phyloP scores from a whole-genome alignment of 2,329 filamentous ascomycete genomes.

The Fusarium sp. region DNA sequence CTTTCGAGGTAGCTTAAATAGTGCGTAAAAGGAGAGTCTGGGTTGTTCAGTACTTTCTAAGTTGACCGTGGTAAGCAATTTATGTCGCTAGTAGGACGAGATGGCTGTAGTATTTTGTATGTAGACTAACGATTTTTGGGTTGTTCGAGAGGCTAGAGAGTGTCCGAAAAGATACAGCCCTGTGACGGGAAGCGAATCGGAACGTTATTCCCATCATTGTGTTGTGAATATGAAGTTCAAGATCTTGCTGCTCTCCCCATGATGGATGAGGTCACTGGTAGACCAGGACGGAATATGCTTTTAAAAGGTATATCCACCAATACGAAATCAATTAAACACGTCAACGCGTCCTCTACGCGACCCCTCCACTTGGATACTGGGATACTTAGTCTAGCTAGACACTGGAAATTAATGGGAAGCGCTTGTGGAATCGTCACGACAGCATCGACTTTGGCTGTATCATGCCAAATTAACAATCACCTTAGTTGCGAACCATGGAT shows the following conservation, averaged over 20 bases:
- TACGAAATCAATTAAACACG: conserved; percentile 52
- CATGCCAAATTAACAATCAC: conserved; percentile 30
- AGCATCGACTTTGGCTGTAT: conserved; percentile 13
- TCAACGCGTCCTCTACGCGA: conserved; percentile 46
- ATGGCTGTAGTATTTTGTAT: background rate
- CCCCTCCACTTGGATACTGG: conserved; percentile 4
- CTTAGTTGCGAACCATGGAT: conserved; percentile 46
- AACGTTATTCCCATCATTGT: conserved; percentile 43
- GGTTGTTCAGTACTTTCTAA: conserved; percentile 65
- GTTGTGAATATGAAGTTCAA: conserved; percentile 13
- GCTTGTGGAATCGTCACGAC: conserved; percentile 15
- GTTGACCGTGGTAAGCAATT: conserved; percentile 45
- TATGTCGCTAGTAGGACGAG: background rate
- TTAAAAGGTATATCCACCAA: conserved; percentile 43
- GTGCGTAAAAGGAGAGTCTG: conserved; percentile 56
- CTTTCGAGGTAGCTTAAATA: conserved; percentile 68
- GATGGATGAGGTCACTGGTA: conserved; percentile 47
- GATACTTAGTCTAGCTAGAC: too few relatives aligned
- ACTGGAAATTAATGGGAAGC: conserved; percentile 12
- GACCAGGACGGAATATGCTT: conserved; percentile 31
- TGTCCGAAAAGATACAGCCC: conserved; percentile 41
- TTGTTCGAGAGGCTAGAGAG: conserved; percentile 62
- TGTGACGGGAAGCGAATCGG: conserved; percentile 38
- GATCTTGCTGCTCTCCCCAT: conserved; percentile 13
- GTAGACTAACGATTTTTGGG: conserved; percentile 60